Percentiles rank a stretch among this genome's conserved stretches.
Evolutionary conservation across 225 moss, liverwort and hornwort genomes (phyloP).

Genomic region (Sphagnum contortum): DNA sequence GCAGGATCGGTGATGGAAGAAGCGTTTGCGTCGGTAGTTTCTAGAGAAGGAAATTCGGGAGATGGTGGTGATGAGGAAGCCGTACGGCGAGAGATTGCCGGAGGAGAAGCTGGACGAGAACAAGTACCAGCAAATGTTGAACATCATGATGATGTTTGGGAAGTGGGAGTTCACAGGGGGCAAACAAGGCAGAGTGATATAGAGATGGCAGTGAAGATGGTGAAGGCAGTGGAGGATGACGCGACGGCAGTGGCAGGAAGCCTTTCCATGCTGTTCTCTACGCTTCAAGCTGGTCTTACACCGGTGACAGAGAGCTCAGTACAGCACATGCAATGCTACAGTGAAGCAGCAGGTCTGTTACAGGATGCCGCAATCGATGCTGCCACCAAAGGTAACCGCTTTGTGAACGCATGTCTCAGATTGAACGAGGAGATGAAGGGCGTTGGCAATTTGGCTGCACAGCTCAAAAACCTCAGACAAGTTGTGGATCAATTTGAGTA

Average conservation of each 20-base stretch:
- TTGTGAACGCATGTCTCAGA: constrained; percentile 84
- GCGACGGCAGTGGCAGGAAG: constrained; percentile 34
- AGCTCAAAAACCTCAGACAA: constrained; percentile 58
- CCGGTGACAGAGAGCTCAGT: constrained; percentile 85
- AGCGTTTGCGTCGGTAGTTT: no score
- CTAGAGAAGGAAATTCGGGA: no score
- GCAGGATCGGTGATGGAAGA: no score
- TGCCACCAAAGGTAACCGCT: constrained; percentile 77
- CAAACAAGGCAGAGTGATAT: constrained; percentile 34
- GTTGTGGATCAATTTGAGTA: constrained; percentile 87
- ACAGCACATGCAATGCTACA: constrained; percentile 79
- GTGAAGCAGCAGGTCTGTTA: constrained; percentile 69
- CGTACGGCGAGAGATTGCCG: no score
- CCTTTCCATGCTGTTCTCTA: constrained; percentile 31
- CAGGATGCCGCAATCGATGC: constrained; percentile 86
- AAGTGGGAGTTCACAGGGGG: constrained; percentile 1
- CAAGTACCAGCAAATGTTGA: no score
- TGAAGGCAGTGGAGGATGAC: constrained; percentile 51
- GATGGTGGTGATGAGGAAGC: no score
- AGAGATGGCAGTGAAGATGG: constrained; percentile 50
- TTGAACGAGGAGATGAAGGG: constrained; percentile 95
- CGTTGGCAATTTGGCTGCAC: constrained; percentile 52
- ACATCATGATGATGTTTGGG: constrained; percentile 2
- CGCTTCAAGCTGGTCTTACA: constrained; percentile 43
- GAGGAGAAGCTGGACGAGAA: no score